Evolutionary conservation across 1,284 basidiomycete species (phyloP).

Genomic region (Singerocomus rubriflavus): DNA sequence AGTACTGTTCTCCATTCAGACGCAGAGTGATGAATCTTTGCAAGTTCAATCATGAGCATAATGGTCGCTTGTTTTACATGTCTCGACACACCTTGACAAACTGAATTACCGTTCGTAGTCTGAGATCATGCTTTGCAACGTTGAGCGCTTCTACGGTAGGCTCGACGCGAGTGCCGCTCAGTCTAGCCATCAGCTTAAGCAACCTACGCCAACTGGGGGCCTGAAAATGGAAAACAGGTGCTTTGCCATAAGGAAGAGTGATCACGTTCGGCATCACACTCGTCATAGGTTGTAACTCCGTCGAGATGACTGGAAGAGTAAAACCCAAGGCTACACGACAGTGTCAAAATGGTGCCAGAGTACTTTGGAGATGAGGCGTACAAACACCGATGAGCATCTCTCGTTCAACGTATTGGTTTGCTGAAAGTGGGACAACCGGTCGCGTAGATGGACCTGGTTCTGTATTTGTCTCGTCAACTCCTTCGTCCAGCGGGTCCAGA

Average conservation of each 20-base stretch:
- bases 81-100: conserved; percentile 58
- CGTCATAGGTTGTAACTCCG: conserved; percentile 43
- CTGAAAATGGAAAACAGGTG: conserved; percentile 65
- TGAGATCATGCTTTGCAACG: conserved; percentile 52
- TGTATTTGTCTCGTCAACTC: conserved; percentile 13
- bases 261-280: conserved; percentile 66
- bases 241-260: conserved; percentile 63
- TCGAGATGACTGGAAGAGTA: conserved; percentile 52
- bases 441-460: conserved; percentile 25
- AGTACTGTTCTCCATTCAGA: conserved; percentile 67
- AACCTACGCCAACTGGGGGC: conserved; percentile 70
- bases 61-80: neutral
- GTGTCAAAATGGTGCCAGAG: conserved; percentile 5
- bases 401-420: conserved; percentile 58
- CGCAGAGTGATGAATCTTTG: conserved; percentile 55
- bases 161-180: conserved; percentile 67
- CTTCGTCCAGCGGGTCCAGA: conserved; percentile 19
- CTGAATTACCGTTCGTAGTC: conserved; percentile 68
- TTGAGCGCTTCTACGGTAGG: conserved; percentile 65
- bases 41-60: conserved; percentile 4
- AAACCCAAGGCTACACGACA: conserved; percentile 60
- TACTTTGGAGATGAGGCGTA: conserved; percentile 41
- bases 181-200: conserved; percentile 66
- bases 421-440: conserved; percentile 29
- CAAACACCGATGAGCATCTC: conserved; percentile 63